Evolutionary conservation across 2,329 filamentous ascomycete species (phyloP), one percentile per base, ranked within the genome.

Genomic region (Penicillium sp.): DNA sequence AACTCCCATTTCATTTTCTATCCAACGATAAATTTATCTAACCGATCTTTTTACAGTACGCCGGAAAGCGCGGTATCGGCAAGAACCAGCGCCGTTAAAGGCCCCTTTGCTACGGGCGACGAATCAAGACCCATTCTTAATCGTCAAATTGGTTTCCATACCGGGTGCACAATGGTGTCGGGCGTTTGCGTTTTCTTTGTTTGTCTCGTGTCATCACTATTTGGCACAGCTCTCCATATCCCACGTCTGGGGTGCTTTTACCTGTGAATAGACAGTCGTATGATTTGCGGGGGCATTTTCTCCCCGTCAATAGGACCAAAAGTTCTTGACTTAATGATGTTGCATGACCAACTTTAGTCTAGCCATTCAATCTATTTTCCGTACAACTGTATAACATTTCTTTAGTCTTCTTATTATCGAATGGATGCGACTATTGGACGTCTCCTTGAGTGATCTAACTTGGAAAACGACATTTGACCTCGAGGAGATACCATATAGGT

Each of bases 1-100:
- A 15, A 30, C 44, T 17, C 27, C 26, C 26, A 24, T n/a, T 51
- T 42, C 15, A 43, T 3, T 2, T 12, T 21, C 32, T n/a, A 29
- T 6, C 12, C n/a, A 5, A 34, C 13, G 7, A 27, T 17, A 41
- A 42, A 33, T 45, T 41, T 56, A 56, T 21, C 56, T 66, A 64
- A 64, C 76, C 32, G 75, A 68, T 32, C 41, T 39, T 40, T 57
- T 9, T 39, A 45, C 58, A 92, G 89, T 86, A 90, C 71, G 82
- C 89, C 55, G 94, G 94, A 67, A 99, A 97, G 83, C 88, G 94
- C 73, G 88, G 90, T 58, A 92, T 96, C 70, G 93, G 94, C 75
- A 96, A 94, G 82, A 93, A 90, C 52, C 68, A 74, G 53, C 68
- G 71, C 59, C 73, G 73, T 62, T 76, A 69, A 65, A 61, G 46